Evolutionary conservation across 306 rosid species (phyloP).

Genomic region (Pachyrhizus erosus): DNA sequence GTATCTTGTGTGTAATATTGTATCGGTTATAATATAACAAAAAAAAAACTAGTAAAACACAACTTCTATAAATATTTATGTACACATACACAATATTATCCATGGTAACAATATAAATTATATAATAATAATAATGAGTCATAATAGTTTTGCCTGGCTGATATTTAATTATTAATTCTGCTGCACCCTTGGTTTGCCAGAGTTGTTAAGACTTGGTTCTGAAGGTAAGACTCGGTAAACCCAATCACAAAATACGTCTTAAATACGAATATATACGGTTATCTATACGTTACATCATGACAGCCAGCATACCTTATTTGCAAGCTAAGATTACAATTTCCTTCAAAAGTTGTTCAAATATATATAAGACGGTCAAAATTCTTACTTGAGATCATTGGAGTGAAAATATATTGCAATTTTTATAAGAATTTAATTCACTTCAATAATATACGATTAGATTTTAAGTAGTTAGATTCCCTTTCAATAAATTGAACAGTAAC

Average conservation of each 20-base stretch:
- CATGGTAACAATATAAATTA: too few species aligned
- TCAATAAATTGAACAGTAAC: background rate
- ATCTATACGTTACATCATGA: slow-evolving; percentile 17
- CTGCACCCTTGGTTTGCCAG: background rate
- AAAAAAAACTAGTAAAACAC: too few species aligned
- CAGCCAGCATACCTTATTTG: slow-evolving; percentile 13
- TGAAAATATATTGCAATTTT: background rate
- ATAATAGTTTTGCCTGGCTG: too few species aligned
- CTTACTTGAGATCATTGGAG: background rate
- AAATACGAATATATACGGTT: slow-evolving; percentile 31
- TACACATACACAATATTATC: too few species aligned
- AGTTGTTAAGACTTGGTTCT: background rate
- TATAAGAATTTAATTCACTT: background rate
- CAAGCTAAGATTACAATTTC: slow-evolving; percentile 29
- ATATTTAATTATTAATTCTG: too few species aligned
- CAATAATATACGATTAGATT: background rate
- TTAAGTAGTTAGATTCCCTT: background rate
- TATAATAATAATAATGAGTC: too few species aligned
- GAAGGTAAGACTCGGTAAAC: slow-evolving; percentile 11
- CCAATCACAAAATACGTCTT: background rate
- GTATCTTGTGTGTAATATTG: too few species aligned
- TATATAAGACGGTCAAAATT: background rate
- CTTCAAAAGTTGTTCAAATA: background rate
- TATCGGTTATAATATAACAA: too few species aligned
- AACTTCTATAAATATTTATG: too few species aligned